phyloP scores from a whole-genome alignment of 2,329 filamentous ascomycete species.

The Aspergillus bombycis region DNA sequence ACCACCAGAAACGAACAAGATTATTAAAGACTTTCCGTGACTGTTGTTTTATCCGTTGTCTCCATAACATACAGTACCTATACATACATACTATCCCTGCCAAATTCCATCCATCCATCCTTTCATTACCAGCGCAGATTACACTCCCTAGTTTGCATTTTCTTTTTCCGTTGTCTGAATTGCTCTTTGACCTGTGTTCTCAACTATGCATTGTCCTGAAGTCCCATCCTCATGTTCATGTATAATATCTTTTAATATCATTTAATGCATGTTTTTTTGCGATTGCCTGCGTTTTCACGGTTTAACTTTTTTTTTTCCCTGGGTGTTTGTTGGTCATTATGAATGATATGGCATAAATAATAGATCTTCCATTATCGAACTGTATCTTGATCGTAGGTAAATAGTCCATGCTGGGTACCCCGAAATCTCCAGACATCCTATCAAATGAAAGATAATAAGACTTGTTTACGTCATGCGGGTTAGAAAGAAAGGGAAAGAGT shows the following conservation, averaged over 20 bases:
- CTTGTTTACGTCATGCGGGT: neutral
- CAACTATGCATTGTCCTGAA: slow-evolving; percentile 5
- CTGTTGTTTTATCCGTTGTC: slow-evolving; percentile 1
- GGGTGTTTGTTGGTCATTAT: neutral
- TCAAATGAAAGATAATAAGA: neutral
- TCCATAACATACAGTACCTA: slow-evolving; percentile 5
- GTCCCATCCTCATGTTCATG: slow-evolving; percentile 12
- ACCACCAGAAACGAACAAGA: slow-evolving; percentile 13
- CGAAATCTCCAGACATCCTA: neutral
- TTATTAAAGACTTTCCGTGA: neutral
- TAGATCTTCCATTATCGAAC: neutral
- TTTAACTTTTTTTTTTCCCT: neutral
- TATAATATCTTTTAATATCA: slow-evolving; percentile 12
- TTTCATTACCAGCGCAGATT: slow-evolving; percentile 11
- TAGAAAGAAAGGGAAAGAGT: neutral
- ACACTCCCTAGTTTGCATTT: slow-evolving; percentile 9
- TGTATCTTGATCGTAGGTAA: neutral
- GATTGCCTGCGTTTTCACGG: neutral
- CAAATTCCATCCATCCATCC: neutral
- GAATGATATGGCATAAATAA: neutral
- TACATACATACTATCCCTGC: slow-evolving; percentile 1
- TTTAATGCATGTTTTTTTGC: neutral
- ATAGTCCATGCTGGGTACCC: neutral
- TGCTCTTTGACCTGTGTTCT: neutral
- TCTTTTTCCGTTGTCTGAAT: neutral